Percentiles rank a stretch among this genome's conserved stretches.
These are phyloP conservation scores for Sutorius australiensis DNA, from an alignment of 768 basidiomycete species.

Conservation along the genomic window DNA sequence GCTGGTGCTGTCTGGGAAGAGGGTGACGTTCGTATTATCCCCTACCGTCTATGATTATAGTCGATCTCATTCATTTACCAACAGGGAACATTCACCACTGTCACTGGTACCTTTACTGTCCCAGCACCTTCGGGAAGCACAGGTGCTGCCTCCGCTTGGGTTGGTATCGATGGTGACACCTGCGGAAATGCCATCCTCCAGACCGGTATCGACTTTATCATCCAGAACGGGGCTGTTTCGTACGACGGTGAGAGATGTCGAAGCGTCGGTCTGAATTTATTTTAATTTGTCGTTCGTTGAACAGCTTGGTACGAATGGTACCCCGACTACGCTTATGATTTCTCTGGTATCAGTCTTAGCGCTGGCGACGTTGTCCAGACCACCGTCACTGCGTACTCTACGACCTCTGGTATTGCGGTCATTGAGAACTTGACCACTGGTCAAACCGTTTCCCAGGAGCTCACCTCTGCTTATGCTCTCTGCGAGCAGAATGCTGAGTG, in stretches of 20 bases:
- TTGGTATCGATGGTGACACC: constrained; percentile 23
- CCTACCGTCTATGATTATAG: background rate
- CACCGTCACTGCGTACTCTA: constrained; percentile 16
- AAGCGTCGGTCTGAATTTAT: background rate
- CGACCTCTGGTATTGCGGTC: constrained; percentile 15
- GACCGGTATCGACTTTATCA: constrained; percentile 15
- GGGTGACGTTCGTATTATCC: constrained; percentile 6
- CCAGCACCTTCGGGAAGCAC: constrained; percentile 10
- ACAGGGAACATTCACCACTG: constrained; percentile 21
- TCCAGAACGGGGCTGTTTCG: background rate
- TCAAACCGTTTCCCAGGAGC: background rate
- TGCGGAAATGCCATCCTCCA: constrained; percentile 16
- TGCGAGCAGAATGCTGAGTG: constrained; percentile 20
- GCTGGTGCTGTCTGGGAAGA: constrained; percentile 15
- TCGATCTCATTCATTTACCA: background rate
- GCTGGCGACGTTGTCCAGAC: constrained; percentile 16
- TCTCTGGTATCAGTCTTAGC: constrained; percentile 13
- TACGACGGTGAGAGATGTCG: constrained; percentile 10
- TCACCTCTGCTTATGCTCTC: constrained; percentile 16
- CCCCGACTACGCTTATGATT: constrained; percentile 12
- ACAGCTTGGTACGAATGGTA: constrained; percentile 25
- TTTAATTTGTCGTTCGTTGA: background rate
- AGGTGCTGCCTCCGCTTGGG: constrained; percentile 19
- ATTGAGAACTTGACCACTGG: constrained; percentile 21
- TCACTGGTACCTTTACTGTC: constrained; percentile 19